Conservation (phyloP, 441 rosid species). For the Populus hybrid region DNA sequence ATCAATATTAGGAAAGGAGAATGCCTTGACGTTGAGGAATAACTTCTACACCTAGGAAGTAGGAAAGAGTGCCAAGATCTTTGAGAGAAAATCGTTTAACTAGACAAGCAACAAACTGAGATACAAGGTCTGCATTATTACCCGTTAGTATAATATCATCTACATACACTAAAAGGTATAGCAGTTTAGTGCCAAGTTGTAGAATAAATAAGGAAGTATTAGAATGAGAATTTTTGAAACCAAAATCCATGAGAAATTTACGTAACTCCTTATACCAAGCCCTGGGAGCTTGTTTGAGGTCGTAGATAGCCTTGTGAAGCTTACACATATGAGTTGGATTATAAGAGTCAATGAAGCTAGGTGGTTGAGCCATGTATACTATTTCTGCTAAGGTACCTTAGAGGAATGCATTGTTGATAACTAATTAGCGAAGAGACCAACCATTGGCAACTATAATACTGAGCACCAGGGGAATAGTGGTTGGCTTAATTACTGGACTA, state of each 20-base stretch:
- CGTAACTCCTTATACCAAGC: background rate
- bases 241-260: background rate
- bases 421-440: background rate
- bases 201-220: background rate
- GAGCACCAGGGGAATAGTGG: background rate
- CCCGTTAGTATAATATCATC: background rate
- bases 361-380: background rate
- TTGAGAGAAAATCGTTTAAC: background rate
- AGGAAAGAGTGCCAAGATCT: background rate
- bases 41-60: background rate
- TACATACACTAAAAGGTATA: background rate
- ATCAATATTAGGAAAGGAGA: background rate
- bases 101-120: background rate
- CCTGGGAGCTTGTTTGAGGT: too few species aligned
- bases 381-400: background rate
- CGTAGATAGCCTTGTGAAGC: background rate
- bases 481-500: too few species aligned
- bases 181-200: accelerated
- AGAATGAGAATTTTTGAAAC: background rate
- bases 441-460: background rate
- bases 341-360: background rate
- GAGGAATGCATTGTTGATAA: background rate
- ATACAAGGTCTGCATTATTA: background rate
- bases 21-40: background rate
- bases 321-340: background rate